Percentiles rank a stretch among this genome's conserved stretches.
Evolutionary conservation across 768 basidiomycete genomes (phyloP).

Genomic region (Leccinum rimulosum): DNA sequence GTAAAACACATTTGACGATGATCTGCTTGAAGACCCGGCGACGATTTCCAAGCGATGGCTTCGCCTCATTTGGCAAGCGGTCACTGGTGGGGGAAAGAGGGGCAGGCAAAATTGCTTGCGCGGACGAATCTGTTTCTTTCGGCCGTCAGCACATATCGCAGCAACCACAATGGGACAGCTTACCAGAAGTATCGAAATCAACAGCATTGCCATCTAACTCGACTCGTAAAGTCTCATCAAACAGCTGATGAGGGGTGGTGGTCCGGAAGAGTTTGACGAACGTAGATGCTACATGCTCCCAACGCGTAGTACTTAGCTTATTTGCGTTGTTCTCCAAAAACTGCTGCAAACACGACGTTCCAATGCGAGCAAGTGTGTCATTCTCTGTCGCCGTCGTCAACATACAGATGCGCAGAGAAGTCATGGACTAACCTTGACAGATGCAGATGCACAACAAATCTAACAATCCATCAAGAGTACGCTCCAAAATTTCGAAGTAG

Average conservation of each 20-base stretch:
- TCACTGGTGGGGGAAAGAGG: conserved; percentile 80
- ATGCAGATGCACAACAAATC: conserved; percentile 95
- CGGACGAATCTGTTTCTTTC: conserved; percentile 47
- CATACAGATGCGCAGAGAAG: neutral
- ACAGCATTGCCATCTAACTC: conserved; percentile 65
- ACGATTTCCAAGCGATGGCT: conserved; percentile 64
- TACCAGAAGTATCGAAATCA: conserved; percentile 52
- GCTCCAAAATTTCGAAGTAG: conserved; percentile 88
- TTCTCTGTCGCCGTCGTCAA: conserved; percentile 62
- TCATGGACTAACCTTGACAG: conserved; percentile 77
- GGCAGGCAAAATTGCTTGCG: conserved; percentile 74
- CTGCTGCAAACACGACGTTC: conserved; percentile 96
- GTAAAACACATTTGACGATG: conserved; percentile 98
- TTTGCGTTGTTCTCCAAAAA: conserved; percentile 88
- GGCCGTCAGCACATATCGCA: conserved; percentile 9
- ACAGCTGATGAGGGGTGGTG: conserved; percentile 95
- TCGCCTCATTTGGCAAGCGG: conserved; percentile 43
- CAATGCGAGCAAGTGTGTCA: conserved; percentile 95
- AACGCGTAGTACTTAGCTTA: conserved; percentile 78
- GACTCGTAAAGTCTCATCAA: conserved; percentile 86
- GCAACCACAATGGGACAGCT: conserved; percentile 1
- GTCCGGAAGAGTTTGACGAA: conserved; percentile 97
- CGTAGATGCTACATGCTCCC: conserved; percentile 90
- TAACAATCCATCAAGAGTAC: conserved; percentile 88
- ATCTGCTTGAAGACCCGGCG: conserved; percentile 95